phyloP scores from a whole-genome alignment of 805 yeast genomes.

The Candida loeiensis region DNA sequence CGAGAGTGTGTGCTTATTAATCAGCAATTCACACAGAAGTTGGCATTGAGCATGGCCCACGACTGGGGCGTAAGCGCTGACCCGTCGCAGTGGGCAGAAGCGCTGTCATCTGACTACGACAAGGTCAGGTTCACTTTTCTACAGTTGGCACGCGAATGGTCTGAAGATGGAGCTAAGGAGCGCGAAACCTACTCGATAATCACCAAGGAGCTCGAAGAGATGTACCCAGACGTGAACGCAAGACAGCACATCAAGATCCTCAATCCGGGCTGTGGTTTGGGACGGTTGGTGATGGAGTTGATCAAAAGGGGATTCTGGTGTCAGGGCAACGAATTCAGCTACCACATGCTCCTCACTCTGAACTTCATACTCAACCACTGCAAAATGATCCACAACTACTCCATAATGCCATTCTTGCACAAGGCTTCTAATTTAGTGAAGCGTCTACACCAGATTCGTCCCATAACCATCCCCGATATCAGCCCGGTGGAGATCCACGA shows the following conservation, averaged over 20 bases:
- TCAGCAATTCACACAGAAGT: constrained; percentile 36
- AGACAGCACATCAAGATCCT: constrained; percentile 44
- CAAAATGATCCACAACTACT: constrained; percentile 33
- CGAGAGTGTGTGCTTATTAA: constrained; percentile 44
- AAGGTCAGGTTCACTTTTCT: constrained; percentile 55
- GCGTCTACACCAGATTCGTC: constrained; percentile 47
- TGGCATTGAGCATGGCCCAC: constrained; percentile 42
- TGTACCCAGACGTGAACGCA: constrained; percentile 33
- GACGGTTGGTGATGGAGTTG: constrained; percentile 54
- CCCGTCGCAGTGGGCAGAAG: constrained; percentile 41
- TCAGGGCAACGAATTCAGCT: constrained; percentile 67
- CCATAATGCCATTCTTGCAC: constrained; percentile 55
- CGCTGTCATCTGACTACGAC: constrained; percentile 45
- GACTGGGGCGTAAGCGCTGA: constrained; percentile 48
- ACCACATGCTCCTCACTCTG: constrained; percentile 59
- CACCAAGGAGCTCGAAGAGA: constrained; percentile 27
- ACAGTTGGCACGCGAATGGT: constrained; percentile 64
- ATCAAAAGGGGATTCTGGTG: constrained; percentile 53
- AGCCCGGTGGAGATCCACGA: constrained; percentile 37
- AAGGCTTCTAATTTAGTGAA: constrained; percentile 44
- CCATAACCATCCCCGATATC: constrained; percentile 52
- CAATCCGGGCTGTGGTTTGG: constrained; percentile 66
- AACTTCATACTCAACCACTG: constrained; percentile 51
- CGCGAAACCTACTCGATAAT: constrained; percentile 38
- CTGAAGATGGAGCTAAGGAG: constrained; percentile 48